Evolutionary conservation across 495 filamentous ascomycete species (phyloP).

Genomic region (Hyaloscypha finlandica): DNA sequence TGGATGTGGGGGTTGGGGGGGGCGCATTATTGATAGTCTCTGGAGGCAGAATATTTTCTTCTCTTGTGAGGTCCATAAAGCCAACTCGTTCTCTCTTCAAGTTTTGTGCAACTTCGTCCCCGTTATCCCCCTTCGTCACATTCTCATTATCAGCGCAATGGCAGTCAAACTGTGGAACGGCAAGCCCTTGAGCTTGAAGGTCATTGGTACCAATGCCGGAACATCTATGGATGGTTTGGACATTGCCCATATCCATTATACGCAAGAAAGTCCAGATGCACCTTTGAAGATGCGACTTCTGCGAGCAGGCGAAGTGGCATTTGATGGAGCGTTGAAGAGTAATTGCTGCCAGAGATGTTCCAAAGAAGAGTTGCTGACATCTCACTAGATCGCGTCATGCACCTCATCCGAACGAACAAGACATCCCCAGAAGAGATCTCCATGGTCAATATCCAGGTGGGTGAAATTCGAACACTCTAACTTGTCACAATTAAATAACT

Average conservation of each 20-base stretch:
- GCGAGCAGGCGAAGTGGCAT: conserved; percentile 15
- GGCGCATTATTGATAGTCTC: not conserved
- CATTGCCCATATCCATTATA: conserved; percentile 42
- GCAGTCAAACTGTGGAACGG: conserved; percentile 15
- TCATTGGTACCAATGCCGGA: conserved; percentile 31
- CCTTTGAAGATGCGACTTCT: conserved; percentile 35
- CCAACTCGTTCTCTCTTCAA: not conserved
- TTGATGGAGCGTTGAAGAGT: conserved; percentile 23
- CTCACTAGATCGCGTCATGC: conserved; percentile 45
- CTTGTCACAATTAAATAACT: not conserved
- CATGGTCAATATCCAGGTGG: conserved; percentile 41
- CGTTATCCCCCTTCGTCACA: not conserved
- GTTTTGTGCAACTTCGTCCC: not conserved
- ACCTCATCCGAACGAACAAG: conserved; percentile 43
- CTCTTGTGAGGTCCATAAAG: not conserved
- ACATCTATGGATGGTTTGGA: conserved; percentile 48
- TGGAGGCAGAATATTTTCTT: not conserved
- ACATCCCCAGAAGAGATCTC: conserved; percentile 44
- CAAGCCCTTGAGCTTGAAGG: conserved; percentile 26
- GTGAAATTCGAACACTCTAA: not conserved
- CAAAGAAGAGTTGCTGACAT: conserved; percentile 15
- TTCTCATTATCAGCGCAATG: not conserved
- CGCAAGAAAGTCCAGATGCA: conserved; percentile 42
- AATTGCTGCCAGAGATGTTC: not conserved
- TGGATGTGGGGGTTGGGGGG: not conserved